Conservation (phyloP, 148 eudicot genomes). For the Spergularia bocconei region DNA sequence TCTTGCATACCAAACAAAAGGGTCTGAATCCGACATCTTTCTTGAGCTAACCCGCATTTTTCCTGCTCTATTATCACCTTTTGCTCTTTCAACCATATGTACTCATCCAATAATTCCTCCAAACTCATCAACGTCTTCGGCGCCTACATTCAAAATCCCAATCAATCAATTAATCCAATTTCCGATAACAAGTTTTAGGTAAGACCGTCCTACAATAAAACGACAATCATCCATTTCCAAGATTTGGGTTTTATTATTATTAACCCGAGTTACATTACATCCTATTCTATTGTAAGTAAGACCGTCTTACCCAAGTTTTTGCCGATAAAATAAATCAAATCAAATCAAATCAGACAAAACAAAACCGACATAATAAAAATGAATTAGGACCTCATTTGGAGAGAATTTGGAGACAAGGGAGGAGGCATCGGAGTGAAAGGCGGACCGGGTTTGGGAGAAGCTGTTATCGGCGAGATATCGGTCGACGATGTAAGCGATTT, state of each 20-base stretch:
- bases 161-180: background rate
- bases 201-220: too few relatives aligned
- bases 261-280: too few relatives aligned
- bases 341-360: background rate
- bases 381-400: slow-evolving; percentile 39
- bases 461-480: slow-evolving; percentile 73
- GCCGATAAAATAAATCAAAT: background rate
- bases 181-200: too few relatives aligned
- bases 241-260: too few relatives aligned
- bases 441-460: slow-evolving; percentile 45
- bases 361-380: background rate
- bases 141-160: slow-evolving; percentile 32
- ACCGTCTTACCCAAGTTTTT: too few relatives aligned
- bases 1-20: slow-evolving; percentile 71
- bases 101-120: slow-evolving; percentile 68
- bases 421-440: slow-evolving; percentile 68
- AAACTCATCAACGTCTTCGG: slow-evolving; percentile 65
- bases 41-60: slow-evolving; percentile 51
- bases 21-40: slow-evolving; percentile 51
- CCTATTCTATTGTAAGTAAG: too few relatives aligned
- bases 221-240: too few relatives aligned
- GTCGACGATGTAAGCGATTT: slow-evolving; percentile 82
- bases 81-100: slow-evolving; percentile 70
- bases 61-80: slow-evolving; percentile 63
- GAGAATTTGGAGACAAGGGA: slow-evolving; percentile 55